These are phyloP conservation scores for Mortierella claussenii DNA, from an alignment of 192 early-diverging fungal species.

Conservation along the genomic window DNA sequence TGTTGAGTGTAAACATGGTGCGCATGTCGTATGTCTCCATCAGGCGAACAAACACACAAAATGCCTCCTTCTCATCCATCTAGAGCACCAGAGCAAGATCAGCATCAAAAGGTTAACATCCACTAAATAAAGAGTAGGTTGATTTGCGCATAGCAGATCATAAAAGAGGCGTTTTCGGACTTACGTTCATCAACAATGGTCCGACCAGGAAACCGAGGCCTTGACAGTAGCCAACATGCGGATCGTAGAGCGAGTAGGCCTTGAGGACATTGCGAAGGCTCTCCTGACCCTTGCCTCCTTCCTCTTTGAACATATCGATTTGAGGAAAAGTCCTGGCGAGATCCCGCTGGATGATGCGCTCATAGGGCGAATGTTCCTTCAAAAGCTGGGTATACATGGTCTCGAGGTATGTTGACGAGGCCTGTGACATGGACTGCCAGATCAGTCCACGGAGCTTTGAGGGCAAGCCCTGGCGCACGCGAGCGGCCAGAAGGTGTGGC, in stretches of 20 bases:
- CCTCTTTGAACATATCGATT: slow-evolving; percentile 85
- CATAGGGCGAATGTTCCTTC: slow-evolving; percentile 78
- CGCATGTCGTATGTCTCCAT: slow-evolving; percentile 96
- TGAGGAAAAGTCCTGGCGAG: slow-evolving; percentile 93
- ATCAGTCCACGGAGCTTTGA: slow-evolving; percentile 84
- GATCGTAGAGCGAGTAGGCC: slow-evolving; percentile 95
- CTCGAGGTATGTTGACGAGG: slow-evolving; percentile 83
- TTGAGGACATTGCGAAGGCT: slow-evolving; percentile 88
- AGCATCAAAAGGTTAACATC: too few relatives aligned
- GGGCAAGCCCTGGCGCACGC: slow-evolving; percentile 85
- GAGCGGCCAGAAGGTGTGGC: slow-evolving; percentile 74
- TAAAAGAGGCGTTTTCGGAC: too few relatives aligned
- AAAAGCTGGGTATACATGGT: slow-evolving; percentile 84
- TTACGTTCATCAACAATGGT: slow-evolving; percentile 90
- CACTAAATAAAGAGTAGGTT: not conserved
- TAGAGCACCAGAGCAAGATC: too few relatives aligned
- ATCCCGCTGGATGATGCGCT: slow-evolving; percentile 93
- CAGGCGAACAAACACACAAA: slow-evolving; percentile 92
- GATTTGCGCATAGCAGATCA: not conserved
- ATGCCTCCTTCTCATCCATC: slow-evolving; percentile 96
- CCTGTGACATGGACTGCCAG: slow-evolving; percentile 92
- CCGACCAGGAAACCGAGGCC: slow-evolving; percentile 96
- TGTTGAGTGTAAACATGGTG: slow-evolving; percentile 92
- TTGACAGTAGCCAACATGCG: slow-evolving; percentile 97
- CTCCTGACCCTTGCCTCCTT: slow-evolving; percentile 87